phyloP scores from a whole-genome alignment of 352 stramenopile species.

The Aphanomyces astaci region DNA sequence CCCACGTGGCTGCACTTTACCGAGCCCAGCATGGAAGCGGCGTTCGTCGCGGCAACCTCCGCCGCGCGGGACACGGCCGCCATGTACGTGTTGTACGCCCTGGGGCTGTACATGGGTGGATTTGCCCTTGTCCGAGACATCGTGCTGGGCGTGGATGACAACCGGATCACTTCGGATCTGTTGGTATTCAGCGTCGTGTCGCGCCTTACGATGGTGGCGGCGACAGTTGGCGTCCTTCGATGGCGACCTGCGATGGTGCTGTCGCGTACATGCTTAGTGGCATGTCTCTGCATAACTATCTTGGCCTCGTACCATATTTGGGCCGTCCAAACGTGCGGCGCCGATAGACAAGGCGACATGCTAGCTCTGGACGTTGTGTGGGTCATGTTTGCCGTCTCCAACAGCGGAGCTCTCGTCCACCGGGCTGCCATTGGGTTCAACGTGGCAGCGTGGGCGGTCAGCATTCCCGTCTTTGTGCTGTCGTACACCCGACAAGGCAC shows the following conservation, averaged over 20 bases:
- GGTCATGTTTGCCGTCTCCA: slow-evolving; percentile 13
- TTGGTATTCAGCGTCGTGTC: background rate
- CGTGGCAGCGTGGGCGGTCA: background rate
- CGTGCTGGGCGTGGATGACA: background rate
- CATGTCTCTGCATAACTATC: background rate
- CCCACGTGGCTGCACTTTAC: slow-evolving; percentile 53
- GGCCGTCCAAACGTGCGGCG: background rate
- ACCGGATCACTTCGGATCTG: background rate
- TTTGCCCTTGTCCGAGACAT: slow-evolving; percentile 68
- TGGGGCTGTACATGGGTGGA: slow-evolving; percentile 47
- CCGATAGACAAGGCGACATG: slow-evolving; percentile 23
- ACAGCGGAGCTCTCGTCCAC: slow-evolving; percentile 2
- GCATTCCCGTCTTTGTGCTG: background rate
- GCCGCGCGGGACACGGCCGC: slow-evolving; percentile 54
- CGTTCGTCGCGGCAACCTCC: slow-evolving; percentile 60
- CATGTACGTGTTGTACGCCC: slow-evolving; percentile 42
- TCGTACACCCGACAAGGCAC: background rate
- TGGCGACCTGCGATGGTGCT: background rate
- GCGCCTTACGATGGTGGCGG: background rate
- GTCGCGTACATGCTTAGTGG: background rate
- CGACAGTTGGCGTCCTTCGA: background rate
- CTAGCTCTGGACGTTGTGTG: slow-evolving; percentile 46
- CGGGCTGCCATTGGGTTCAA: slow-evolving; percentile 1
- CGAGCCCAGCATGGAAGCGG: slow-evolving; percentile 62
- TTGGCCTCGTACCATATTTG: background rate